phyloP scores from a whole-genome alignment of 2,329 filamentous ascomycete species.

The Botrytis deweyae region DNA sequence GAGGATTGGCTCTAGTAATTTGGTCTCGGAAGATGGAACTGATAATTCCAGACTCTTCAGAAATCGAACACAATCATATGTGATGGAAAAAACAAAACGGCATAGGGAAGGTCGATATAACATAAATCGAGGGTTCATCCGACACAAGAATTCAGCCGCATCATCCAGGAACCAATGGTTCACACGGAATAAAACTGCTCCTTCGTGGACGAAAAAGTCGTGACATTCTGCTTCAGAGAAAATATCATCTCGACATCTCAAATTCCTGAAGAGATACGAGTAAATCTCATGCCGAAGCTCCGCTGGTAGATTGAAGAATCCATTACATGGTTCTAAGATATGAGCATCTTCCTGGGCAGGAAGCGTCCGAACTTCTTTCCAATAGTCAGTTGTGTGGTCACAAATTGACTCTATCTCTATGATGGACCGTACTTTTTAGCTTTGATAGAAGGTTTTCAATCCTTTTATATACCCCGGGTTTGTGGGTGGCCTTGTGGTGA shows the following conservation, averaged over 20 bases:
- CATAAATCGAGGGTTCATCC: constrained; percentile 19
- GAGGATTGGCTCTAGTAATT: constrained; percentile 7
- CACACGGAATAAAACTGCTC: constrained; percentile 14
- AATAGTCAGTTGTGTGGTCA: constrained; percentile 13
- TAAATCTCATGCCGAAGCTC: constrained; percentile 19
- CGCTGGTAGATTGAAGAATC: constrained; percentile 13
- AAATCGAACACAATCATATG: constrained; percentile 14
- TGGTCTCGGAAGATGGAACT: constrained; percentile 15
- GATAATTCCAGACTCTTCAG: constrained; percentile 17
- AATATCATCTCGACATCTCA: constrained; percentile 19
- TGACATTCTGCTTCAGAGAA: constrained; percentile 19
- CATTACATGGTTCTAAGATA: not conserved
- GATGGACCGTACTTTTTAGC: constrained; percentile 12
- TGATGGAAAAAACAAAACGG: constrained; percentile 13
- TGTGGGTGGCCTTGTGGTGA: constrained; percentile 8
- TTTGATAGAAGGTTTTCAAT: constrained; percentile 11
- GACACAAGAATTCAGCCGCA: constrained; percentile 18
- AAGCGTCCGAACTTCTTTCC: not conserved
- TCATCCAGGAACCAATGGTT: constrained; percentile 18
- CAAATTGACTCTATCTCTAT: constrained; percentile 3
- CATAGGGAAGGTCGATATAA: constrained; percentile 19
- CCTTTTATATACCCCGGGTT: constrained; percentile 6
- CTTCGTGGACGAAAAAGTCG: constrained; percentile 9
- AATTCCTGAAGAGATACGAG: constrained; percentile 19
- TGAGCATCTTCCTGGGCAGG: constrained; percentile 1